These are phyloP conservation scores for Cryptococcus floricola DNA, from an alignment of 1,284 basidiomycete genomes.

Conservation along the genomic window DNA sequence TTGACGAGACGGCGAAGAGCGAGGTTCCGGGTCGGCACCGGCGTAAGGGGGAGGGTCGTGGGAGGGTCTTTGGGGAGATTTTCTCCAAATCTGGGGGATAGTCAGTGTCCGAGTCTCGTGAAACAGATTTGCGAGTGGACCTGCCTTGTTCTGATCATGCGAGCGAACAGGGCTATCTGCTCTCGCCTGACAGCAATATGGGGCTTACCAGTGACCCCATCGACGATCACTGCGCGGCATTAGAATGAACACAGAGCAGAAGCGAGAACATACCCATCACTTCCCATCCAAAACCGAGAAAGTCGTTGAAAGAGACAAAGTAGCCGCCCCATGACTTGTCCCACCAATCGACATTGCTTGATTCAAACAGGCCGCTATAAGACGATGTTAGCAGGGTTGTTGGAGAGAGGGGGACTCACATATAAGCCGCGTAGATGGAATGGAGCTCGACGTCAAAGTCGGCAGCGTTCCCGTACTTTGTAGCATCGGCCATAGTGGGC, in stretches of 20 bases:
- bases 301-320: constrained; percentile 74
- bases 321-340: constrained; percentile 74
- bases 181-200: constrained; percentile 72
- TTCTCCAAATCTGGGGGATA: constrained; percentile 37
- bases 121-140: constrained; percentile 1
- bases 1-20: constrained; percentile 63
- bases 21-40: constrained; percentile 52
- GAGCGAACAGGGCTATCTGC: constrained; percentile 55
- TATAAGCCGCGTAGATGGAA: constrained; percentile 77
- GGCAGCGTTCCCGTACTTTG: constrained; percentile 61
- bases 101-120: not conserved
- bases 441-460: constrained; percentile 82
- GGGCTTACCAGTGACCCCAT: constrained; percentile 64
- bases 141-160: constrained; percentile 48
- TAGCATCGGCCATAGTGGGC: constrained; percentile 29
- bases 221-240: constrained; percentile 59
- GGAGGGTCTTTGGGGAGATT: constrained; percentile 42
- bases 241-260: not conserved
- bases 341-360: constrained; percentile 67
- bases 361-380: constrained; percentile 64
- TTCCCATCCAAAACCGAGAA: constrained; percentile 80
- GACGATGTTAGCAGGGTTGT: not conserved
- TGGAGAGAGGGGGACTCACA: constrained; percentile 44
- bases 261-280: constrained; percentile 54
- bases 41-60: constrained; percentile 33